phyloP scores from a whole-genome alignment of 441 rosid species.

The Eruca vesicaria region DNA sequence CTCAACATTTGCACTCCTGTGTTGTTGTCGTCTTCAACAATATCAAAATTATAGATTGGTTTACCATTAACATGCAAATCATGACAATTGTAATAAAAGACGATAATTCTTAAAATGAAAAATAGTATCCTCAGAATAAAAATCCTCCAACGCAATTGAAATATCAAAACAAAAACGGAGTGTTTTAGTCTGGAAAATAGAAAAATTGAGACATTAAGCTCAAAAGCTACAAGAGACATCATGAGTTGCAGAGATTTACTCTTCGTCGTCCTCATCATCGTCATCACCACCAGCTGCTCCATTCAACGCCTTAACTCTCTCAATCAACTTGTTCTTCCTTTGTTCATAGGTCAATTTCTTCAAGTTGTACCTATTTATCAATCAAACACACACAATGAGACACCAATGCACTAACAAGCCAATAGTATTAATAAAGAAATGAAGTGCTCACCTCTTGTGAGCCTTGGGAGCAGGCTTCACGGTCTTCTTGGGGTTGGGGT shows the following conservation, averaged over 20 bases:
- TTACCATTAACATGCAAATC: too few relatives aligned
- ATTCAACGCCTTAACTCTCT: slow-evolving; percentile 61
- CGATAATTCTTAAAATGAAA: neutral
- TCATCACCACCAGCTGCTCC: slow-evolving; percentile 56
- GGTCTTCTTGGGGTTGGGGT: slow-evolving; percentile 67
- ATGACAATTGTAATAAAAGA: neutral
- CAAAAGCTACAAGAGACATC: slow-evolving; percentile 13
- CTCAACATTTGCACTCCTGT: too few relatives aligned
- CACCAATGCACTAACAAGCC: neutral
- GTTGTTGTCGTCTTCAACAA: too few relatives aligned
- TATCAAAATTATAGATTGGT: too few relatives aligned
- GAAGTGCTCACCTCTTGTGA: slow-evolving; percentile 62
- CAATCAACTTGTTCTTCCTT: slow-evolving; percentile 67
- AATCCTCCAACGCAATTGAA: slow-evolving; percentile 9
- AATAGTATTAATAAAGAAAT: neutral
- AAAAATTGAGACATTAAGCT: neutral
- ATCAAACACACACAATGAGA: neutral
- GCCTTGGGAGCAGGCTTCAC: slow-evolving; percentile 56
- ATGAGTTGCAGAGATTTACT: slow-evolving; percentile 15
- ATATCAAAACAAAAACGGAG: neutral
- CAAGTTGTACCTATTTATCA: slow-evolving; percentile 64
- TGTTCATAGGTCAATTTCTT: slow-evolving; percentile 77
- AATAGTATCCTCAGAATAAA: slow-evolving; percentile 10
- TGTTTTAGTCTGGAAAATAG: slow-evolving; percentile 5
- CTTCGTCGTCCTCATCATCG: slow-evolving; percentile 48